Base-by-base conservation (phyloP, 768 basidiomycete genomes). In the Cystofilobasidium capitatum region DNA sequence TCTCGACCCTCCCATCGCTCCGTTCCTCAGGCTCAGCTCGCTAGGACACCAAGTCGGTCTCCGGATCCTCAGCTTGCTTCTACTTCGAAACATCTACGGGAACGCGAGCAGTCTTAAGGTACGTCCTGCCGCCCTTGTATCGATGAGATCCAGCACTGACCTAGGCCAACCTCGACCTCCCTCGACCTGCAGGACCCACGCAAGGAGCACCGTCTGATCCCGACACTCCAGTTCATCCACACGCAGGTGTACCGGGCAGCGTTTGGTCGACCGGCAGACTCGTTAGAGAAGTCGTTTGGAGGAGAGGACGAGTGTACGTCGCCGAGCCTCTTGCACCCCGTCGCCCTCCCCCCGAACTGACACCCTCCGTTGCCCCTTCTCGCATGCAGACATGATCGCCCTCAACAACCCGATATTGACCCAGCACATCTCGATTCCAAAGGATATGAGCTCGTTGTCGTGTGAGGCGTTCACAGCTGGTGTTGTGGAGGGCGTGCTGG, bases 381-480 rank as follows among this genome's bases (percentile, higher is more conserved):
- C 29, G 9, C 29, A 14, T 26, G 37, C 71, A 94, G 91, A 97
- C 78, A 98, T 98, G 96, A 88, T 99, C 71, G 88, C 94, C 69
- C 88, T 97, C 81, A 97, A 99, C 76, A 89, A 93, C 74, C 93
- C 96, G 14, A 83, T 87, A 26, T 81, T 97, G 71, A 93, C 96
- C 70, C 85, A 90, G 67, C 82, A 90, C 71, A 90, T 99, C 69
- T 91, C 91, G 36, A 88, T 98, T 17, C 96, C 96, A 26, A 85
- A 85, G 72, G 96, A 99, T 75, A 86, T 99, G 84, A 89, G 86
- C 73, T 86, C 88, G 73, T 82, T 99, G 44, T 93, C 88, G 73
- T 97, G 92, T 74, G 96, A 91, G n/a, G 97, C 96, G 3, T 88
- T 94, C 75, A 91, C 91, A 0, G 96, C 96, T 14, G 96, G 96